Evolutionary conservation across 1,284 basidiomycete species (phyloP).

Genomic region (Microbotryomycetes sp.): DNA sequence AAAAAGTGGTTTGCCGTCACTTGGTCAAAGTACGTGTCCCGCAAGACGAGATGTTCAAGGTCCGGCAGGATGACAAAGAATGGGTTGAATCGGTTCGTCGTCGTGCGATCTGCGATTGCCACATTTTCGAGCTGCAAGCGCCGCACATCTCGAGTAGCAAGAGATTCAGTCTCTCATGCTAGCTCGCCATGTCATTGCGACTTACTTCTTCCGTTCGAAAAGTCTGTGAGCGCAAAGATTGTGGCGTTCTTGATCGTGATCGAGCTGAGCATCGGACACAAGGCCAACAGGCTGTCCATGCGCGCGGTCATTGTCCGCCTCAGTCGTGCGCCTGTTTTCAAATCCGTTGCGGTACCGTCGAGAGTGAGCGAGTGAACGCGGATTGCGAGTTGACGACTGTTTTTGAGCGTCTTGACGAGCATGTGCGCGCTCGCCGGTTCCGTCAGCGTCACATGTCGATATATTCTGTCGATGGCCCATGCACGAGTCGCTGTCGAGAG

Average conservation of each 20-base stretch:
- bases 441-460: background rate
- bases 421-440: background rate
- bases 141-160: constrained; percentile 1
- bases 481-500: constrained; percentile 4
- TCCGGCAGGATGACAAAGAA: constrained; percentile 10
- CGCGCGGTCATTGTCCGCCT: constrained; percentile 9
- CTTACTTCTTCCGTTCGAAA: constrained; percentile 5
- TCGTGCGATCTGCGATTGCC: constrained; percentile 14
- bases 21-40: constrained; percentile 1
- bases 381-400: background rate
- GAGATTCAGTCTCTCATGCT: background rate
- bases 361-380: background rate
- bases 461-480: constrained; percentile 5
- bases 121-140: constrained; percentile 1
- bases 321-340: background rate
- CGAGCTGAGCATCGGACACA: constrained; percentile 1
- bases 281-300: constrained; percentile 7
- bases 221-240: constrained; percentile 13
- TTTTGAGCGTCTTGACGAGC: constrained; percentile 8
- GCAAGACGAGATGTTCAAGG: constrained; percentile 5
- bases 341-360: constrained; percentile 1
- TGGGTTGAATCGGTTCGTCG: constrained; percentile 10
- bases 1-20: constrained; percentile 16
- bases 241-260: background rate
- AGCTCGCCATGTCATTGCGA: background rate